Conservation (phyloP, 2,329 filamentous ascomycete genomes). For the Fusarium virguliforme region DNA sequence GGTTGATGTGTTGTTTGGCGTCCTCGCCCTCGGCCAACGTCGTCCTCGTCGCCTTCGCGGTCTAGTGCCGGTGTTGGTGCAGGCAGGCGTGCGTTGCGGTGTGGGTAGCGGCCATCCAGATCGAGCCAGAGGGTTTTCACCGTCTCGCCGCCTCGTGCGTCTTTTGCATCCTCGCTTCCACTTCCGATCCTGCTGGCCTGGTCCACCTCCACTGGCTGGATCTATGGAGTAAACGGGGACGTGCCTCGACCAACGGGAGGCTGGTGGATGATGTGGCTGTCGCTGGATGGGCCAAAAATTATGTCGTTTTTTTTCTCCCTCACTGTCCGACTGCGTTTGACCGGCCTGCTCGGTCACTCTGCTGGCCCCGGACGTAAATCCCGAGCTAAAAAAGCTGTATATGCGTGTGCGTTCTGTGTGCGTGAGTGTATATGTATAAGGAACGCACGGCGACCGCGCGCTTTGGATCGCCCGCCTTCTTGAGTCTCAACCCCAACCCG, state of each 20-base stretch:
- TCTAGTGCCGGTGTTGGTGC: constrained; percentile 1
- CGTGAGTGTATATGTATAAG: constrained; percentile 40
- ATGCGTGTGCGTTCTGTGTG: constrained; percentile 2
- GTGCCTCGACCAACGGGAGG: constrained; percentile 44
- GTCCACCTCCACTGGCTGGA: constrained; percentile 25
- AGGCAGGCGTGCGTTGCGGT: constrained; percentile 30
- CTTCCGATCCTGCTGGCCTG: constrained; percentile 16
- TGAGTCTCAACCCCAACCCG: constrained; percentile 23
- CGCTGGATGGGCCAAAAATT: constrained; percentile 47
- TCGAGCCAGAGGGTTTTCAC: constrained; percentile 45
- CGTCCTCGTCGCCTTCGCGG: constrained; percentile 1
- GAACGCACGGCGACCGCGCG: constrained; percentile 36
- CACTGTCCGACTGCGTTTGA: constrained; percentile 24
- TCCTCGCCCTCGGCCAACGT: constrained; percentile 4
- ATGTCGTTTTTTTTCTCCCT: constrained; percentile 40
- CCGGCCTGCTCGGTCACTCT: constrained; percentile 32
- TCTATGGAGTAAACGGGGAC: constrained; percentile 36
- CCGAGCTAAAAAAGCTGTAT: constrained; percentile 12
- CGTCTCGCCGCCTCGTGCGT: constrained; percentile 38
- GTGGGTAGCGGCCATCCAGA: constrained; percentile 33
- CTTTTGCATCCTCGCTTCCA: constrained; percentile 31
- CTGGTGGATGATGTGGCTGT: constrained; percentile 51
- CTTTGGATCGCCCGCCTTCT: constrained; percentile 24
- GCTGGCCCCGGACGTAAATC: constrained; percentile 8
- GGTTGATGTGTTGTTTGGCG: constrained; percentile 24